Conservation (phyloP, 305 asterid species). For the Fraxinus platypoda region DNA sequence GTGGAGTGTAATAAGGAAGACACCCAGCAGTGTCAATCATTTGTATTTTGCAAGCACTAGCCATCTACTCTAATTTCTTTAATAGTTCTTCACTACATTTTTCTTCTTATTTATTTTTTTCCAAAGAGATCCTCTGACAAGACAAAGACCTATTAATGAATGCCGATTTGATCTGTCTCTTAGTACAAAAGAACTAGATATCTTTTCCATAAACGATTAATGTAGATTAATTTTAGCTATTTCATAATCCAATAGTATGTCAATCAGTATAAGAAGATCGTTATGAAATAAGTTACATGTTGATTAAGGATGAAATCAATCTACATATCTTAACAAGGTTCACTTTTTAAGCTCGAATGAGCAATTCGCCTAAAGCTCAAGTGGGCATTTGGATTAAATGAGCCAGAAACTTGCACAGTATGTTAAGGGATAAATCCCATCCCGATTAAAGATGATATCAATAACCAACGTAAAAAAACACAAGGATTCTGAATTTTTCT, state of each 20-base stretch:
- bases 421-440: not conserved
- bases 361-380: not conserved
- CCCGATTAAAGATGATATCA: not conserved
- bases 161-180: not conserved
- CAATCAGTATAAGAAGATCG: not conserved
- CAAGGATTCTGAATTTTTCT: not conserved
- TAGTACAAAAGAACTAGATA: not conserved
- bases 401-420: not conserved
- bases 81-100: not conserved
- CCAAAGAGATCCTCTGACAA: not conserved
- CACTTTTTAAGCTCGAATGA: not conserved
- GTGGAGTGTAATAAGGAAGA: not conserved
- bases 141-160: not conserved
- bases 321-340: not conserved
- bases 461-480: not conserved
- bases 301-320: not conserved
- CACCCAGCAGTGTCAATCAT: not conserved
- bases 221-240: not conserved
- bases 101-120: not conserved
- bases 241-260: not conserved
- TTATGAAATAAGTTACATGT: not conserved
- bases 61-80: not conserved
- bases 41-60: not conserved
- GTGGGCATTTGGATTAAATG: not conserved
- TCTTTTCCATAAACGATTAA: not conserved